Base-by-base conservation (phyloP, 306 rosid genomes). In the Quillaja saponaria region DNA sequence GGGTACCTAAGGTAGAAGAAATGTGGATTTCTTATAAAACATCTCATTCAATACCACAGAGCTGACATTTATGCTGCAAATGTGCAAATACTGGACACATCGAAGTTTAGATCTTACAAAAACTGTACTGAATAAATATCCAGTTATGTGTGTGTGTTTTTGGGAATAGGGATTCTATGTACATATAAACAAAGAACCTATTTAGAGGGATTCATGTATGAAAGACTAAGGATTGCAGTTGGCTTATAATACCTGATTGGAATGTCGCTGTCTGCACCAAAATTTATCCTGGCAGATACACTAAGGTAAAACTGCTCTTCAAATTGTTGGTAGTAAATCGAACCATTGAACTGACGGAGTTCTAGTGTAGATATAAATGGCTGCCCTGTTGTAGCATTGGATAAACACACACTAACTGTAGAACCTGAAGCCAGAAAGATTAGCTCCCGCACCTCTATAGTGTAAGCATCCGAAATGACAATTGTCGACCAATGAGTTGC, bases 311-410 rank as follows among this genome's bases (percentile, higher is more conserved):
- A 81, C 19, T 49, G 79, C 48, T 85, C 73, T 63, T 92, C 99
- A 58, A 4, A 72, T 0, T 68, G 81, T 16, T 96, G 82, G 52
- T 67, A 89, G 60, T 92, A 92, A 65, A 71, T 62, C 0, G 99
- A 92, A 61, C 96, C 96, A 64, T 92, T 92, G 84, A 92, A 92
- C 64, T 89, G 96, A 47, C 99, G 85, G 48, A 92, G 96, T 80
- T 92, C 99, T 58, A 92, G 95, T 0, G 99, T 86, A 11, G 99
- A 92, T 71, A 92, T 89, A 78, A 92, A 92, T 37, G 96, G 99
- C 44, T 81, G 76, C 59, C 99, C 99, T 6, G 99, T 92, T 19
- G 99, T 92, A 49, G 99, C 99, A 85, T 92, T 92, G 69, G 99
- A 92, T 66, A 92, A 77, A 60, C 99, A 92, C 34, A 92, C 82